Conservation (phyloP, 768 basidiomycete genomes). For the Pleurotus ostreatus region DNA sequence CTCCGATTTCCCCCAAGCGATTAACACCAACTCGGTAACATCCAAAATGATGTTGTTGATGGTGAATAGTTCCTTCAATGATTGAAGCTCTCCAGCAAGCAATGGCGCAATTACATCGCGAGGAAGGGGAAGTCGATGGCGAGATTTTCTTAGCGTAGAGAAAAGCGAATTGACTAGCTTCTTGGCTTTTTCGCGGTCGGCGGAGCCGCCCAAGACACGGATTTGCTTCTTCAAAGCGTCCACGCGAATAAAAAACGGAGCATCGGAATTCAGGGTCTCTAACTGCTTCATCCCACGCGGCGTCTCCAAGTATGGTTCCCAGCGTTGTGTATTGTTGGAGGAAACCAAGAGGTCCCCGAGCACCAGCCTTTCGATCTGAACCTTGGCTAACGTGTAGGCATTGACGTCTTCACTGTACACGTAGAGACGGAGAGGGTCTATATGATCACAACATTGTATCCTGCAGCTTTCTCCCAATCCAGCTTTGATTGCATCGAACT, state of each 20-base stretch:
- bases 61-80: constrained; percentile 6
- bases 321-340: constrained; percentile 27
- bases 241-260: constrained; percentile 30
- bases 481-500: constrained; percentile 30
- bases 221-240: constrained; percentile 36
- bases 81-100: constrained; percentile 25
- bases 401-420: constrained; percentile 31
- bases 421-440: constrained; percentile 31
- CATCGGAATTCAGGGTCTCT: constrained; percentile 29
- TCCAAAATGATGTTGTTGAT: constrained; percentile 40
- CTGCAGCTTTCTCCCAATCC: constrained; percentile 23
- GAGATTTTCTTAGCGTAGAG: not conserved
- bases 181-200: constrained; percentile 25
- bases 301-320: constrained; percentile 48
- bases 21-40: constrained; percentile 33
- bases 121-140: not conserved
- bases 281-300: constrained; percentile 34
- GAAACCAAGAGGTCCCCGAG: constrained; percentile 30
- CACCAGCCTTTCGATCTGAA: constrained; percentile 31
- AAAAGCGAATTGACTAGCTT: constrained; percentile 14
- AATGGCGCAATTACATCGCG: constrained; percentile 28
- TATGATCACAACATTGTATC: constrained; percentile 26
- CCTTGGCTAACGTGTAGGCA: constrained; percentile 31
- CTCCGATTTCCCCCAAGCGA: constrained; percentile 35
- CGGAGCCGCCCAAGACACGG: constrained; percentile 33